Conservation (phyloP, 208 protist species). For the Trypanosoma congolense region DNA sequence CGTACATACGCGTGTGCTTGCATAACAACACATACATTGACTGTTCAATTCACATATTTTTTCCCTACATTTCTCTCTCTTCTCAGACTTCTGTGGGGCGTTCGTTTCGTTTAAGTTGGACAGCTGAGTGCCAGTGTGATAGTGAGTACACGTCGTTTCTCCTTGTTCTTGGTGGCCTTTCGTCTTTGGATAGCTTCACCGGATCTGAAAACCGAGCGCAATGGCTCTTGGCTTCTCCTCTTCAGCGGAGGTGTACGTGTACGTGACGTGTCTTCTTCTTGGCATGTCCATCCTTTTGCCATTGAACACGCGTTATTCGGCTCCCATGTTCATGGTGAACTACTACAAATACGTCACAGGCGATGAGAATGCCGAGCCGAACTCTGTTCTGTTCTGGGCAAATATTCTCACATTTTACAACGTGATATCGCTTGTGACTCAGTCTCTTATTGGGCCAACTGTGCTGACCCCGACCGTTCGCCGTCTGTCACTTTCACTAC, state of each 20-base stretch:
- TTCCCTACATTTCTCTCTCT: neutral
- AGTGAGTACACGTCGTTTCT: neutral
- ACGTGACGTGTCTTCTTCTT: conserved; percentile 65
- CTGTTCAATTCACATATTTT: neutral
- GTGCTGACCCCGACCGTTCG: conserved; percentile 71
- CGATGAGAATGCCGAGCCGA: conserved; percentile 25
- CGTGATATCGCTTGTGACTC: conserved; percentile 67
- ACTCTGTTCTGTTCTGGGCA: conserved; percentile 47
- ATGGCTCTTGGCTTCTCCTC: conserved; percentile 3
- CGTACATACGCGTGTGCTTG: too few species aligned
- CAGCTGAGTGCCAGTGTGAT: neutral
- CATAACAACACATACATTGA: too few species aligned
- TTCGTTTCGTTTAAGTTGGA: too few species aligned
- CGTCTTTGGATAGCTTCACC: neutral
- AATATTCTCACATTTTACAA: conserved; percentile 79
- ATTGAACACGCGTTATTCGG: conserved; percentile 83
- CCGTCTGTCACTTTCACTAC: conserved; percentile 65
- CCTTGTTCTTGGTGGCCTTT: neutral
- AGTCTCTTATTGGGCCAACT: conserved; percentile 63
- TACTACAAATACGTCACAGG: conserved; percentile 74
- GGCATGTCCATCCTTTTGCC: conserved; percentile 86
- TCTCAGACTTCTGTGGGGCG: neutral
- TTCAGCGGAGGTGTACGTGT: conserved; percentile 19
- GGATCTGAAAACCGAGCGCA: neutral
- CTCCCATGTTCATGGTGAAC: conserved; percentile 79